These are phyloP conservation scores for Cercophora sp. DNA, from an alignment of 495 filamentous ascomycete species.

Conservation along the genomic window DNA sequence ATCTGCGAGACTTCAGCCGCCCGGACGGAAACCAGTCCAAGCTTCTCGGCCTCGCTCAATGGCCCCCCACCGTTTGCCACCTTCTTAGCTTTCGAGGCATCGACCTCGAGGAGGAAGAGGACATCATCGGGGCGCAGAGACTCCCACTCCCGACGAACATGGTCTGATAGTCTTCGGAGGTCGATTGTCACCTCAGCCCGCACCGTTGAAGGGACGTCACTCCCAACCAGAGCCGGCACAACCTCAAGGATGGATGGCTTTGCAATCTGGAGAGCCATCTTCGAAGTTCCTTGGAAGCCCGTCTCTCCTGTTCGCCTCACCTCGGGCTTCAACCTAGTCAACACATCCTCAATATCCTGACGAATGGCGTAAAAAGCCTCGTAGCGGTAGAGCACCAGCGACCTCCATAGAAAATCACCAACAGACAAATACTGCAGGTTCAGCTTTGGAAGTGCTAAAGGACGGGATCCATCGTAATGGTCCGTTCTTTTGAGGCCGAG, in stretches of 20 bases:
- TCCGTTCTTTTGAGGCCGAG: slow-evolving; percentile 78
- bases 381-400: slow-evolving; percentile 81
- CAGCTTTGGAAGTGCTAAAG: slow-evolving; percentile 88
- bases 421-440: slow-evolving; percentile 94
- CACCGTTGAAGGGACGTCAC: slow-evolving; percentile 78
- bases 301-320: slow-evolving; percentile 57
- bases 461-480: slow-evolving; percentile 81
- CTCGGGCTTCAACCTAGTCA: slow-evolving; percentile 76
- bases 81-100: slow-evolving; percentile 50
- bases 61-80: slow-evolving; percentile 52
- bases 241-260: slow-evolving; percentile 88
- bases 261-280: slow-evolving; percentile 82
- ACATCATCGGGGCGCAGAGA: slow-evolving; percentile 83
- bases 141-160: slow-evolving; percentile 86
- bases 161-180: slow-evolving; percentile 68
- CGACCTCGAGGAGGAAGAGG: slow-evolving; percentile 78
- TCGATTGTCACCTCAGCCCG: slow-evolving; percentile 87
- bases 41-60: slow-evolving; percentile 50
- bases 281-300: slow-evolving; percentile 79
- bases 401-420: slow-evolving; percentile 92
- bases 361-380: slow-evolving; percentile 94
- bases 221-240: slow-evolving; percentile 78
- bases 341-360: slow-evolving; percentile 77
- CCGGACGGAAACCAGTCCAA: slow-evolving; percentile 67
- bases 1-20: slow-evolving; percentile 85